Percentiles rank a stretch among this genome's conserved stretches.
phyloP scores from a whole-genome alignment of 495 filamentous ascomycete species.

The Endocarpon pusillum region DNA sequence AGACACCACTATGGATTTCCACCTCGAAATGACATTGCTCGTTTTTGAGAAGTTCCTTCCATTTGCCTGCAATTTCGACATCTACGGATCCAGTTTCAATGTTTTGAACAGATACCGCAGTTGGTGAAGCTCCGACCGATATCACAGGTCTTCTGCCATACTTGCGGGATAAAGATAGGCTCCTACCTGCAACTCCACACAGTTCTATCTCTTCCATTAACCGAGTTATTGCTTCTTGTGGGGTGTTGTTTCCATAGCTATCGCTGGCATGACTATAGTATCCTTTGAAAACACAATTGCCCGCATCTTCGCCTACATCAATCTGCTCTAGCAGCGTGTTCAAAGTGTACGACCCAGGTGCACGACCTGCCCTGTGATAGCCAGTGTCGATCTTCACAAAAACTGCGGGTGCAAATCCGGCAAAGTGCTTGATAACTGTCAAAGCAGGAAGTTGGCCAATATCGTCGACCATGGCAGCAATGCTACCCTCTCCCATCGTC shows the following conservation, averaged over 20 bases:
- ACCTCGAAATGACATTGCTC: constrained; percentile 23
- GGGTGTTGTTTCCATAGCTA: constrained; percentile 39
- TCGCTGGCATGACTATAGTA: constrained; percentile 70
- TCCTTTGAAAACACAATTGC: constrained; percentile 35
- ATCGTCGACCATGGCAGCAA: constrained; percentile 63
- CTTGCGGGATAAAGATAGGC: constrained; percentile 13
- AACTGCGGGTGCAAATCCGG: constrained; percentile 30
- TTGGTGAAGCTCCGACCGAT: constrained; percentile 70
- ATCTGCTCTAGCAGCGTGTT: constrained; percentile 32
- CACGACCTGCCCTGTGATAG: constrained; percentile 56
- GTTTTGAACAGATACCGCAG: constrained; percentile 40
- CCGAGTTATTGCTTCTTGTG: constrained; percentile 36
- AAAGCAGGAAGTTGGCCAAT: constrained; percentile 37
- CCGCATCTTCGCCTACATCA: constrained; percentile 18
- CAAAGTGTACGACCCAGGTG: constrained; percentile 32
- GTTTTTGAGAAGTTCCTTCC: constrained; percentile 11
- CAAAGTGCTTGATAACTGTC: constrained; percentile 16
- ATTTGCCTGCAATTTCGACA: neutral
- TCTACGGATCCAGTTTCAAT: constrained; percentile 13
- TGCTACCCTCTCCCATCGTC: constrained; percentile 29
- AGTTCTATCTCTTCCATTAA: constrained; percentile 44
- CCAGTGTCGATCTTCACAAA: constrained; percentile 72
- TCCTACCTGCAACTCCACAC: constrained; percentile 31
- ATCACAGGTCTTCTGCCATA: constrained; percentile 37
- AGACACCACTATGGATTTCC: constrained; percentile 59